These are phyloP conservation scores for Didymella segeticola DNA, from an alignment of 2,329 filamentous ascomycete species.

Conservation along the genomic window DNA sequence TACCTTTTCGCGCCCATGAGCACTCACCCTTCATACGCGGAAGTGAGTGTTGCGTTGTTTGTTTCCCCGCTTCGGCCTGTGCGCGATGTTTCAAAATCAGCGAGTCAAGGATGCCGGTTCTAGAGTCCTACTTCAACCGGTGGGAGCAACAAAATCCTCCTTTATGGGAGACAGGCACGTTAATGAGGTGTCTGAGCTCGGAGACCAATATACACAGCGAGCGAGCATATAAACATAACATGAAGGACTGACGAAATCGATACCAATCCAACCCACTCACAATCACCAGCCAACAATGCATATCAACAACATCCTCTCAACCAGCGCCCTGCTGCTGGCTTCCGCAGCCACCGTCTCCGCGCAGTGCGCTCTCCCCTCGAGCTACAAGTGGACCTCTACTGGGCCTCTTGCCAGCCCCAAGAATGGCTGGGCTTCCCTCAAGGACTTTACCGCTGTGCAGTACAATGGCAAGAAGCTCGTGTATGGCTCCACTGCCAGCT, in stretches of 20 bases:
- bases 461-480: constrained; percentile 68
- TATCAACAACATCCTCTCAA: constrained; percentile 1
- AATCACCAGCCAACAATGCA: neutral
- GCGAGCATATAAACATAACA: neutral
- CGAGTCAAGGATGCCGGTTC: neutral
- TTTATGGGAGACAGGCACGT: constrained; percentile 1
- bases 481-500: constrained; percentile 61
- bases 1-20: neutral
- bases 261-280: neutral
- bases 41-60: neutral
- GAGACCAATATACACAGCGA: neutral
- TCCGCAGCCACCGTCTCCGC: constrained; percentile 17
- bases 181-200: constrained; percentile 5
- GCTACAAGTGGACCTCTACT: constrained; percentile 63
- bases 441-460: constrained; percentile 65
- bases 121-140: constrained; percentile 4
- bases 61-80: constrained; percentile 13
- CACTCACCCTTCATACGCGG: neutral
- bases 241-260: neutral
- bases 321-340: constrained; percentile 8
- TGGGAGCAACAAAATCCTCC: neutral
- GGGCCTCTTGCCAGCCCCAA: constrained; percentile 60
- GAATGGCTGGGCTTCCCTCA: constrained; percentile 63
- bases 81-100: constrained; percentile 10
- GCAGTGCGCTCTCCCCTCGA: constrained; percentile 61